phyloP scores from a whole-genome alignment of 306 rosid genomes.

The Malus orientalis region DNA sequence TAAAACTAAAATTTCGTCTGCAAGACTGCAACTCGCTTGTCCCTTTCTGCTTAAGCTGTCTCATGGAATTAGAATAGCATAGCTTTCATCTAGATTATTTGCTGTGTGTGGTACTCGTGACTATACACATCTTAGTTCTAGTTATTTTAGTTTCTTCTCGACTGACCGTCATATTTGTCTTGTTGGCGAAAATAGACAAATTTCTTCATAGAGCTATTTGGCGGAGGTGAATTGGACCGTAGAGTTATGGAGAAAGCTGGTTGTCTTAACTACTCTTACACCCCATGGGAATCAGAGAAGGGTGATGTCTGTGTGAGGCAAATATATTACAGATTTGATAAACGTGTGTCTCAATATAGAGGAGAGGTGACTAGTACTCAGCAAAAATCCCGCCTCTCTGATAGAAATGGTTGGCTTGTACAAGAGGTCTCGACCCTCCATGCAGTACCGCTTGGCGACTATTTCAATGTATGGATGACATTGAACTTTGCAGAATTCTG shows the following conservation, averaged over 20 bases:
- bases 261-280: conserved; percentile 57
- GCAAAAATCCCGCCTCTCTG: conserved; percentile 43
- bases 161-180: conserved; percentile 16
- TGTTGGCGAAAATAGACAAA: conserved; percentile 42
- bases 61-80: neutral
- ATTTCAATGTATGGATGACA: conserved; percentile 56
- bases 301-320: conserved; percentile 59
- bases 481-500: conserved; percentile 8
- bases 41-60: neutral
- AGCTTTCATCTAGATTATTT: neutral
- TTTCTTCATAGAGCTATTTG: conserved; percentile 65
- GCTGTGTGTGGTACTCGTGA: neutral
- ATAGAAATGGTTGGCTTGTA: conserved; percentile 65
- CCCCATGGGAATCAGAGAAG: conserved; percentile 90
- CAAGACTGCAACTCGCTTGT: neutral
- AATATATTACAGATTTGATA: conserved; percentile 62
- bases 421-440: conserved; percentile 89
- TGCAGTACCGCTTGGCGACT: conserved; percentile 80
- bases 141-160: neutral
- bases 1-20: neutral
- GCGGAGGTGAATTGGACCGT: conserved; percentile 74
- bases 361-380: conserved; percentile 86
- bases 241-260: conserved; percentile 81
- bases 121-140: neutral
- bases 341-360: conserved; percentile 54